phyloP scores from a whole-genome alignment of 2,329 filamentous ascomycete genomes.

The Colletotrichum abscissum region DNA sequence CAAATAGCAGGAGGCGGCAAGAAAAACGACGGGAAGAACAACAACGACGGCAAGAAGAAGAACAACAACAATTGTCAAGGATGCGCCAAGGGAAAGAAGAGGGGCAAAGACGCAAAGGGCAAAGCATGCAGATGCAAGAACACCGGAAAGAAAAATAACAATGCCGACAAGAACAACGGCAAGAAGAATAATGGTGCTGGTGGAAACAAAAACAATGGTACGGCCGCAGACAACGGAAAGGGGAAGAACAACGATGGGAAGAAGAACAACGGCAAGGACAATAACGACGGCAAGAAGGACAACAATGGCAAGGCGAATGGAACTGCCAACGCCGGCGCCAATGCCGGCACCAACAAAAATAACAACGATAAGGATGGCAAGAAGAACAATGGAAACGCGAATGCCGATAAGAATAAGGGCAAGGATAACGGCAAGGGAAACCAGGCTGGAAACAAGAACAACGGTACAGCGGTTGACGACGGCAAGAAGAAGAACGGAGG shows the following conservation, averaged over 20 bases:
- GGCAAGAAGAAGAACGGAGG: background rate
- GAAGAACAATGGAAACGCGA: background rate
- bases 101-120: slow-evolving; percentile 18
- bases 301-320: background rate
- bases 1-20: background rate
- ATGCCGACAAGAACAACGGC: background rate
- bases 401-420: background rate
- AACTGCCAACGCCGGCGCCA: background rate
- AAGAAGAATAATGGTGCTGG: background rate
- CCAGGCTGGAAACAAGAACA: background rate
- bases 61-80: slow-evolving; percentile 10
- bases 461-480: background rate
- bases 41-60: slow-evolving; percentile 13
- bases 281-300: slow-evolving; percentile 5
- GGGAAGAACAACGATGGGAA: background rate
- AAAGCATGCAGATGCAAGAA: slow-evolving; percentile 21
- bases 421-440: background rate
- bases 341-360: background rate
- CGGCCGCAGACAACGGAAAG: background rate
- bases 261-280: background rate
- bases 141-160: slow-evolving; percentile 2
- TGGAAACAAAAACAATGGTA: background rate
- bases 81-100: slow-evolving; percentile 15
- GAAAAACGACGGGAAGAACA: slow-evolving; percentile 10
- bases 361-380: slow-evolving; percentile 16